A percentile compares a stretch with the other conserved stretches of the same genome.
phyloP scores from a whole-genome alignment of 1,139 yeast genomes.

The Meyerozyma guilliermondii region DNA sequence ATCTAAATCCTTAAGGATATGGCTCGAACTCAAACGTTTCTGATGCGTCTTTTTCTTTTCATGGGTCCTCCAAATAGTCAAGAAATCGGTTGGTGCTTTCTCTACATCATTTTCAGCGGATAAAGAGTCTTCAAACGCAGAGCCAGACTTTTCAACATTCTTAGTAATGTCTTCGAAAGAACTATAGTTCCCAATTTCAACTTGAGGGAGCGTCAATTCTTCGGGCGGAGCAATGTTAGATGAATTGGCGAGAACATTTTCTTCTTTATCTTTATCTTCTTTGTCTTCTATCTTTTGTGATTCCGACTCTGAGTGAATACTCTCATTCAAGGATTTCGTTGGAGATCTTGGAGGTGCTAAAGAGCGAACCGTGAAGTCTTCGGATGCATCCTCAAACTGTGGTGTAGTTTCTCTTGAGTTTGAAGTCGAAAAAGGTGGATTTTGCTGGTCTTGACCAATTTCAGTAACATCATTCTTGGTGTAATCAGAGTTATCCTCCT shows the following conservation, averaged over 20 bases:
- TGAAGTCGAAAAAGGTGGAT: not conserved
- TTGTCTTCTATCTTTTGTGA: slow-evolving; percentile 5
- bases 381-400: slow-evolving; percentile 5
- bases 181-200: slow-evolving; percentile 26
- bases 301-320: slow-evolving; percentile 3
- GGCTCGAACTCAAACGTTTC: not conserved
- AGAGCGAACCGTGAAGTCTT: slow-evolving; percentile 9
- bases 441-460: slow-evolving; percentile 4
- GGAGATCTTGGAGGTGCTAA: slow-evolving; percentile 20
- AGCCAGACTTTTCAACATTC: slow-evolving; percentile 17
- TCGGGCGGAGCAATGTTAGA: slow-evolving; percentile 39
- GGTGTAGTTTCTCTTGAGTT: slow-evolving; percentile 1
- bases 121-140: slow-evolving; percentile 32
- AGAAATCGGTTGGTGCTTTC: slow-evolving; percentile 23
- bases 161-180: slow-evolving; percentile 37
- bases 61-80: slow-evolving; percentile 44
- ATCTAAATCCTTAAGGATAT: slow-evolving; percentile 1
- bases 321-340: slow-evolving; percentile 3
- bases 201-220: slow-evolving; percentile 34
- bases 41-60: slow-evolving; percentile 16
- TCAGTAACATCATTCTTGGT: slow-evolving; percentile 19
- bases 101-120: slow-evolving; percentile 41
- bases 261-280: slow-evolving; percentile 2
- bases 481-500: slow-evolving; percentile 35
- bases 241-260: slow-evolving; percentile 31